Conservation (phyloP, 208 protist species). For the Trichomonas gallinae region DNA sequence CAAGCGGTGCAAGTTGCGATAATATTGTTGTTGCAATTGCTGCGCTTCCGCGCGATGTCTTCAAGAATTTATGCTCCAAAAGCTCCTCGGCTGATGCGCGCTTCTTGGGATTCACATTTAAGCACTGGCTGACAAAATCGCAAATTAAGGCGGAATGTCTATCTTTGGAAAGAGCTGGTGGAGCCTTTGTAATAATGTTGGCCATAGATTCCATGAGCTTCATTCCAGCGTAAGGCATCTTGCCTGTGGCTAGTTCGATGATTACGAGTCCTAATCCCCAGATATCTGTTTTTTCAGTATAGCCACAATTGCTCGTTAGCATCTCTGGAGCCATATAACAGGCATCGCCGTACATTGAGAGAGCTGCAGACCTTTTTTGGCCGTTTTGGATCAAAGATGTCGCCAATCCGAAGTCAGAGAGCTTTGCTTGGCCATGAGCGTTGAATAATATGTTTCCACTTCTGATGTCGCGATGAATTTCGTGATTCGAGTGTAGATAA, state of each 20-base stretch:
- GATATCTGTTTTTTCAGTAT: constrained; percentile 48
- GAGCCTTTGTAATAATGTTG: neutral
- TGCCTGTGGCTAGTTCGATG: constrained; percentile 42
- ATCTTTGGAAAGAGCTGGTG: neutral
- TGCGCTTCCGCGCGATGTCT: neutral
- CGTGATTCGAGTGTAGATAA: constrained; percentile 34
- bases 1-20: neutral
- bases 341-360: constrained; percentile 33
- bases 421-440: constrained; percentile 32
- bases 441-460: constrained; percentile 39
- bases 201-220: neutral
- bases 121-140: neutral
- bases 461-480: constrained; percentile 41
- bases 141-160: neutral
- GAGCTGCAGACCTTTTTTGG: constrained; percentile 40
- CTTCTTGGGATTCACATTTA: neutral
- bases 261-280: constrained; percentile 51
- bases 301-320: constrained; percentile 31
- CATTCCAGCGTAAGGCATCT: constrained; percentile 37
- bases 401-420: constrained; percentile 44
- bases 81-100: neutral
- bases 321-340: constrained; percentile 53
- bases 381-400: neutral
- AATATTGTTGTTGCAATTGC: neutral
- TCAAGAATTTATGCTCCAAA: neutral